Percentiles rank a stretch among this genome's conserved stretches.
These are phyloP conservation scores for Tricholoma saponaceum DNA, from an alignment of 768 basidiomycete species.

Conservation along the genomic window DNA sequence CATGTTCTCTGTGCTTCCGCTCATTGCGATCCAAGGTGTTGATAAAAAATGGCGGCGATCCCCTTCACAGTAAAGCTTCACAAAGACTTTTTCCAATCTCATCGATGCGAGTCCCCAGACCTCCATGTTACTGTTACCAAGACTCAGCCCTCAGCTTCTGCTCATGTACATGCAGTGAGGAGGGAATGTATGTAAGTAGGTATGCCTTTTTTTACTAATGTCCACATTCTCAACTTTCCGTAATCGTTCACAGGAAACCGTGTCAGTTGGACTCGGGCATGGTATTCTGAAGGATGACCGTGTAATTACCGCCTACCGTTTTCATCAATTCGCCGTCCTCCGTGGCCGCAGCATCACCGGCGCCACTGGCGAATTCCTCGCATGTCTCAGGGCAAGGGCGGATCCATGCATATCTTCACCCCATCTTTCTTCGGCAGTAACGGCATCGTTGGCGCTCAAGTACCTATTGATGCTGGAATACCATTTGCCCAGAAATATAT, in stretches of 20 bases:
- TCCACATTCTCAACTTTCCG: not conserved
- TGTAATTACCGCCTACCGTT: conserved; percentile 96
- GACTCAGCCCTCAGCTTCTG: conserved; percentile 73
- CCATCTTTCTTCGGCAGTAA: conserved; percentile 97
- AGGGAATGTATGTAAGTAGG: too few species aligned
- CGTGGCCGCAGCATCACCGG: conserved; percentile 90
- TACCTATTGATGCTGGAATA: conserved; percentile 91
- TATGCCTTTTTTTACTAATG: conserved; percentile 46
- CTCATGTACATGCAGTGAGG: conserved; percentile 86
- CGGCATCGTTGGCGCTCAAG: conserved; percentile 98
- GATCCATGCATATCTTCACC: conserved; percentile 99
- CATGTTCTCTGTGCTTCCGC: too few species aligned
- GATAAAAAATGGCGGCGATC: too few species aligned
- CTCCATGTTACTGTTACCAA: conserved; percentile 85
- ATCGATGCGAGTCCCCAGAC: conserved; percentile 74
- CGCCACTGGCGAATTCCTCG: conserved; percentile 89
- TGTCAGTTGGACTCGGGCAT: too few species aligned
- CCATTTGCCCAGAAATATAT: conserved; percentile 92
- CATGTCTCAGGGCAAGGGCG: conserved; percentile 97
- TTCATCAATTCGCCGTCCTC: conserved; percentile 96
- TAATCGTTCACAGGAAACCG: conserved; percentile 84
- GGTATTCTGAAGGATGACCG: conserved; percentile 82
- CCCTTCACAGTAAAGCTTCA: conserved; percentile 88
- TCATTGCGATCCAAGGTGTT: too few species aligned
- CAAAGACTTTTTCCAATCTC: conserved; percentile 82